Conservation (phyloP, 345 rosid species). For the Tarenaya hassleriana region DNA sequence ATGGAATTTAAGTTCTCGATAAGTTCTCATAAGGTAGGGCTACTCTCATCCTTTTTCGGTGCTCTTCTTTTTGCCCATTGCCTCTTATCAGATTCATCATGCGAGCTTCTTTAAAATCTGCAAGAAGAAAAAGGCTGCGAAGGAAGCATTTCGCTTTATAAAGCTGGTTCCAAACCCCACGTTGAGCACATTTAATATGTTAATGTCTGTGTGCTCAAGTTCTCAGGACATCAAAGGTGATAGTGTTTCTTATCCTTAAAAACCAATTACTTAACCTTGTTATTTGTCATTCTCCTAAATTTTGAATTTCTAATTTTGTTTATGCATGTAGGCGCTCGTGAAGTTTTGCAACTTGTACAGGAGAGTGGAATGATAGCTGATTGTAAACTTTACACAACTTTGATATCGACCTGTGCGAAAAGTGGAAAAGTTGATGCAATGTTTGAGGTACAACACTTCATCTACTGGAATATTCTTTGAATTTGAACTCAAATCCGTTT, state of each 20-base stretch:
- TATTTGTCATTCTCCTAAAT: constrained; percentile 6
- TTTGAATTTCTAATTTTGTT: constrained; percentile 21
- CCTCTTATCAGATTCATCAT: constrained; percentile 64
- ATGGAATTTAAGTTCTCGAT: constrained; percentile 11
- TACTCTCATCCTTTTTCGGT: constrained; percentile 1
- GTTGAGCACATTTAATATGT: constrained; percentile 93
- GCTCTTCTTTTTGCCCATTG: constrained; percentile 11
- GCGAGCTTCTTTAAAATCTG: constrained; percentile 69
- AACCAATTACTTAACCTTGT: constrained; percentile 11
- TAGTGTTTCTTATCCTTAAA: constrained; percentile 15
- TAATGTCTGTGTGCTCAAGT: constrained; percentile 77
- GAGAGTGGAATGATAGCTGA: constrained; percentile 65
- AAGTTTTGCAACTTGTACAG: constrained; percentile 62
- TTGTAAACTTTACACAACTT: constrained; percentile 87
- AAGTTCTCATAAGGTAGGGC: not conserved
- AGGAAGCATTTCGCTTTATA: constrained; percentile 83
- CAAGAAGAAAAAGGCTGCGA: constrained; percentile 57
- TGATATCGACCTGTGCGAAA: constrained; percentile 90
- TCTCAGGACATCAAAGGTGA: constrained; percentile 75
- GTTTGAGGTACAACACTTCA: constrained; percentile 64
- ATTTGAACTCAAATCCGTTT: constrained; percentile 1
- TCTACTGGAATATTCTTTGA: constrained; percentile 19
- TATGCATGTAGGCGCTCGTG: constrained; percentile 55
- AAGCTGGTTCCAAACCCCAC: constrained; percentile 75
- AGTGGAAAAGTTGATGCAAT: constrained; percentile 92